These are phyloP conservation scores for Hsuehochloa calcarea DNA, from an alignment of 176 grass and related monocot species.

Conservation along the genomic window DNA sequence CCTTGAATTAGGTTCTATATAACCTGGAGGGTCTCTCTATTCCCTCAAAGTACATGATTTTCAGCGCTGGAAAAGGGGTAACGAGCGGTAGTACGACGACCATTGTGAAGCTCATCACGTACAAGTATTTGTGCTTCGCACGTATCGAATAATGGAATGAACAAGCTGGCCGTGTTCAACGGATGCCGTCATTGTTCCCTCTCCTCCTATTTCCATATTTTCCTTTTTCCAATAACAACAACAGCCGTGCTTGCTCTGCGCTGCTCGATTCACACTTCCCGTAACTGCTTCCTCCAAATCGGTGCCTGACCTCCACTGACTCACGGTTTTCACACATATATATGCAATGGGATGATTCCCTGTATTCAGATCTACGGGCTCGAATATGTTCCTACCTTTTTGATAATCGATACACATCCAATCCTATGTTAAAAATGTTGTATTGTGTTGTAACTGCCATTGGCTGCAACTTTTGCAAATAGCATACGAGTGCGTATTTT, in stretches of 20 bases:
- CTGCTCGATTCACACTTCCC: neutral
- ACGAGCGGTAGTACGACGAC: no score
- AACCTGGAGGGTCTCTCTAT: neutral
- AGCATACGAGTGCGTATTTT: no score
- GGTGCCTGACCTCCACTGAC: no score
- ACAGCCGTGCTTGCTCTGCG: neutral
- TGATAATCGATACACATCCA: no score
- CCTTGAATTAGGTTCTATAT: neutral
- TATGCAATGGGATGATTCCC: neutral
- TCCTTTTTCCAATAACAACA: neutral
- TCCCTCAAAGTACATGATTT: neutral
- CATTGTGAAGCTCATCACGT: neutral
- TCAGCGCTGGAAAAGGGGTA: no score
- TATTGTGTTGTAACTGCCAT: neutral
- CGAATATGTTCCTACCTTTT: no score
- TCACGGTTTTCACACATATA: neutral
- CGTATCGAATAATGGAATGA: neutral
- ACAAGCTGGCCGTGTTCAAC: neutral
- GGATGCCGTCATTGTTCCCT: neutral
- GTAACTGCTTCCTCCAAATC: no score
- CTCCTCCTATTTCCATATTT: neutral
- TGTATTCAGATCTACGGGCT: no score
- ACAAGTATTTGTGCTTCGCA: neutral
- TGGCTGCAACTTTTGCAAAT: neutral
- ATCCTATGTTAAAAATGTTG: no score